Evolutionary conservation across 192 early-diverging fungal species (phyloP).

Genomic region (Backusella australiensis): DNA sequence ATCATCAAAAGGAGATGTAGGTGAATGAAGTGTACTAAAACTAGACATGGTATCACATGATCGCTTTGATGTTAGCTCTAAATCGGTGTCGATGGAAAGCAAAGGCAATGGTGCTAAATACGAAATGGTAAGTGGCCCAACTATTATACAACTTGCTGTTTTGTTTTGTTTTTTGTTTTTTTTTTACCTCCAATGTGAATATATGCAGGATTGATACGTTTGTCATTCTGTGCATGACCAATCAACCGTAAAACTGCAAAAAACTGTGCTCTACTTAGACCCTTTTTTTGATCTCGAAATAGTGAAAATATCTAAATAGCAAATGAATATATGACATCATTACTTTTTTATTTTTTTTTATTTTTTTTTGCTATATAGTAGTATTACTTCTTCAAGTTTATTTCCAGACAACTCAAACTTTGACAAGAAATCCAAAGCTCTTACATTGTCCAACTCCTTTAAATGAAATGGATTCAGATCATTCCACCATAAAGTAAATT

Average conservation of each 20-base stretch:
- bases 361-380: not conserved
- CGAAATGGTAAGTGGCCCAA: not conserved
- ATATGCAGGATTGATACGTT: slow-evolving; percentile 19
- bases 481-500: slow-evolving; percentile 28
- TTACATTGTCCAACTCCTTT: slow-evolving; percentile 11
- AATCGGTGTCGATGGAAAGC: not conserved
- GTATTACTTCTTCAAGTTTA: slow-evolving; percentile 22
- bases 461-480: slow-evolving; percentile 28
- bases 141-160: not conserved
- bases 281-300: slow-evolving; percentile 21
- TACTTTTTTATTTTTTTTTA: not conserved
- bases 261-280: slow-evolving; percentile 26
- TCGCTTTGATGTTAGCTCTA: not conserved
- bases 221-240: slow-evolving; percentile 35
- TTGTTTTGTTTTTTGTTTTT: not conserved
- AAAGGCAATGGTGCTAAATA: not conserved
- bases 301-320: slow-evolving; percentile 20
- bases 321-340: not conserved
- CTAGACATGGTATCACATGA: not conserved
- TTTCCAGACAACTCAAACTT: slow-evolving; percentile 17
- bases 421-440: slow-evolving; percentile 16
- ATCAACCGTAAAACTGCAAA: slow-evolving; percentile 33
- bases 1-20: not conserved
- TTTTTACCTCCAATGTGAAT: slow-evolving; percentile 27
- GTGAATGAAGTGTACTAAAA: not conserved